Evolutionary conservation across 257 asterid species (phyloP).

Genomic region (Nicotiana noctiflora): DNA sequence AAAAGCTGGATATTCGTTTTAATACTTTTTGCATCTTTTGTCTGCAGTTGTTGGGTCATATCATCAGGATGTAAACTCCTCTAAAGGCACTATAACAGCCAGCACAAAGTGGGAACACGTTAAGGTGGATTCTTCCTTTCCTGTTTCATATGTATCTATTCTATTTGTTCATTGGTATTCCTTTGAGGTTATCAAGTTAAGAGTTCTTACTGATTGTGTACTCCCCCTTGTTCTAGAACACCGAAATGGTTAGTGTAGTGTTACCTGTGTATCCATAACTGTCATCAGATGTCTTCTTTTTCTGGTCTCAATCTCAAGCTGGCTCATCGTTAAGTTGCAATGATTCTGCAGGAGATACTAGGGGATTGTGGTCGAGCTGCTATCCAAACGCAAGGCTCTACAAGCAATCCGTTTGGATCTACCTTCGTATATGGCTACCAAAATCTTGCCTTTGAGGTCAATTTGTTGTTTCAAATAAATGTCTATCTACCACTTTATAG

Average conservation of each 20-base stretch:
- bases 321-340: not conserved
- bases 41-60: constrained; percentile 44
- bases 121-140: constrained; percentile 38
- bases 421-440: constrained; percentile 82
- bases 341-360: constrained; percentile 52
- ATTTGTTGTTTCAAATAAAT: not conserved
- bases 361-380: constrained; percentile 84
- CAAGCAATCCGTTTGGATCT: constrained; percentile 75
- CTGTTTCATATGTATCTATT: not conserved
- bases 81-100: constrained; percentile 48
- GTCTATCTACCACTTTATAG: not conserved
- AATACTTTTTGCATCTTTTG: not conserved
- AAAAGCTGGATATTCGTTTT: not conserved
- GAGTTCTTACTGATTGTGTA: not conserved
- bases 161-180: not conserved
- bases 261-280: not conserved
- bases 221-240: not conserved
- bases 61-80: constrained; percentile 34
- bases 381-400: constrained; percentile 76
- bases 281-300: not conserved
- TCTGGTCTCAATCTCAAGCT: not conserved
- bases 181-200: not conserved
- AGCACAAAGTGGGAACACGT: constrained; percentile 81
- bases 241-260: not conserved
- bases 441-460: constrained; percentile 75